Conservation (phyloP, 352 stramenopile species). For the Thalassiosira mediterranea region DNA sequence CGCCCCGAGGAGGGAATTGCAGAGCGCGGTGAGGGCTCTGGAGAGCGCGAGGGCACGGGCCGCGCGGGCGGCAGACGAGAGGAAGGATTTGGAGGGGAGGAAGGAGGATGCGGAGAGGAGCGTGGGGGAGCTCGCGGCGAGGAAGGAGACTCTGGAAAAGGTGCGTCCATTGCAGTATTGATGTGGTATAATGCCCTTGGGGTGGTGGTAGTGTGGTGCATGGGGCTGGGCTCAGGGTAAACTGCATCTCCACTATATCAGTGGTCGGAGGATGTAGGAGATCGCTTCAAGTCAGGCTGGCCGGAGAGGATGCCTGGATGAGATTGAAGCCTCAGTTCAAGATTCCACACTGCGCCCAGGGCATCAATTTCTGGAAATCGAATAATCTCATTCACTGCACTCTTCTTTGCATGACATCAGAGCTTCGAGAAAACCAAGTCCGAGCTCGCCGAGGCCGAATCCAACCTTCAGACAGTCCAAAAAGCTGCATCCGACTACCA, state of each 20-base stretch:
- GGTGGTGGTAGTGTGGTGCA: too few relatives aligned
- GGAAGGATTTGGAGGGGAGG: constrained; percentile 66
- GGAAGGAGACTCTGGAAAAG: constrained; percentile 70
- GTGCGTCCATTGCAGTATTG: constrained; percentile 45
- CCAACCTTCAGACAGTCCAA: constrained; percentile 62
- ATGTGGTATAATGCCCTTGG: too few relatives aligned
- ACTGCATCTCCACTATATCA: too few relatives aligned
- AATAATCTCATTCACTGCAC: constrained; percentile 1
- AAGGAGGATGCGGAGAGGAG: constrained; percentile 63
- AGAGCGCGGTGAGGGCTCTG: constrained; percentile 58
- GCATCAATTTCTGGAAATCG: too few relatives aligned
- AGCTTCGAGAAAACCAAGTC: constrained; percentile 69
- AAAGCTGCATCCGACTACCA: constrained; percentile 51
- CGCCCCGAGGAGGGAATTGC: constrained; percentile 55
- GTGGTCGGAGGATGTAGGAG: too few relatives aligned
- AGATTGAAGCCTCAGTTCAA: too few relatives aligned
- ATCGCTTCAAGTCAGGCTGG: too few relatives aligned
- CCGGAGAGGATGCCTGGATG: too few relatives aligned
- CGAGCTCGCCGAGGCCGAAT: constrained; percentile 61
- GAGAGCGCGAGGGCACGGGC: constrained; percentile 66
- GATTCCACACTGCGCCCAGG: too few relatives aligned
- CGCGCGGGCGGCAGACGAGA: constrained; percentile 59
- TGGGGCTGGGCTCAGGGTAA: too few relatives aligned
- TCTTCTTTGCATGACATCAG: constrained; percentile 28
- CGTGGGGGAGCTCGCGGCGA: constrained; percentile 57